Base-by-base conservation (phyloP, 805 yeast species). In the Lipomyces mesembrius region DNA sequence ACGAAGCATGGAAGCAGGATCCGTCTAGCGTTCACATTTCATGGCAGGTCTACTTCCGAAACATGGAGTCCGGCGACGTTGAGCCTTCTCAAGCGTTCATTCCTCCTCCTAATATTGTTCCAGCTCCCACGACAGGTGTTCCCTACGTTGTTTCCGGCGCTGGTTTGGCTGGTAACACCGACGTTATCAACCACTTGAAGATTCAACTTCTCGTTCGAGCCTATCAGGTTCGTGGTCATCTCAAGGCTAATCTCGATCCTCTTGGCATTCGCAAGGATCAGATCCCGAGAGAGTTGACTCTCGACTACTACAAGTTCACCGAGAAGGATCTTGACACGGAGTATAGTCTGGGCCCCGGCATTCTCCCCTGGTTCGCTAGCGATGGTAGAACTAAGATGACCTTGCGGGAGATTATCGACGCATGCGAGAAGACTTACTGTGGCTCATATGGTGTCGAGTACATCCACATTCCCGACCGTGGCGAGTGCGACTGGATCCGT, bases 141-240 rank as follows among this genome's bases (percentile, higher is more conserved):
- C 87, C 89, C 56, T 85, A 87, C 57, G 83, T 85, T 71, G 81
- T 86, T 59, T 90, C 88, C 63, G 73, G 75, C 34, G 73, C 74
- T 61, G 71, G 71, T 17, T 79, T 83, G 22, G 77, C 88, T 39
- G 79, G 78, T 67, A 78, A 82, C 71, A 86, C 87, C 75, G 91
- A 88, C 71, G 91, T 93, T 57, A 84, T 90, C 71, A 84, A 91
- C 70, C 98, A 95, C 79, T 86, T 95, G 83, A 95, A 95, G 80
- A 96, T 92, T 20, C 99, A 95, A 84, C 86, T 95, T 74, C 84
- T 95, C 75, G 98, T 96, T 71, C 90, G 99, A 80, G 99, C 99
- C 37, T 95, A 93, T 82, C 99, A 95, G 83, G 99, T 95, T 62
- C 88, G 98, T 80, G 99, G 99, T 73, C 99, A 95, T 80, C 90